Conservation (phyloP, 2,329 filamentous ascomycete species). For the Colletotrichum shisoi region DNA sequence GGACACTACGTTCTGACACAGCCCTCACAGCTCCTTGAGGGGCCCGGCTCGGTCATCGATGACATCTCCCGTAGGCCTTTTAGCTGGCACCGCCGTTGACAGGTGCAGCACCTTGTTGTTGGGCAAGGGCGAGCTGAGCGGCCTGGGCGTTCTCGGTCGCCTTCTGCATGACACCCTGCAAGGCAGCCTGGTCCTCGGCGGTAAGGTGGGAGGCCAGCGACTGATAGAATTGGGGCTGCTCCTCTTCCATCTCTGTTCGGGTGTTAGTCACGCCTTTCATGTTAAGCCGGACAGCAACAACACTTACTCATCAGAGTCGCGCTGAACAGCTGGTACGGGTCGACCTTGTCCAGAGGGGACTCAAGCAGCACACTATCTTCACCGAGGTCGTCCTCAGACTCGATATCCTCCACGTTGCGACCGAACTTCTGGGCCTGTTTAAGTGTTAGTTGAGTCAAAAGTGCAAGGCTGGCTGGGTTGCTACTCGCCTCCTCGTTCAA, state of each 20-base stretch:
- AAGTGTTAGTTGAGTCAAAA: conserved; percentile 40
- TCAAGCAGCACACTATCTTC: conserved; percentile 94
- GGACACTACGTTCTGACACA: conserved; percentile 13
- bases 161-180: conserved; percentile 79
- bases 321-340: conserved; percentile 92
- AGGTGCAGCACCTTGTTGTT: conserved; percentile 42
- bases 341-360: conserved; percentile 92
- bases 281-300: not conserved
- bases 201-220: conserved; percentile 80
- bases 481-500: conserved; percentile 81
- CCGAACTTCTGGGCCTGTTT: conserved; percentile 83
- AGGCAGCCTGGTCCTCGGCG: conserved; percentile 79
- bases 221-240: conserved; percentile 88
- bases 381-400: conserved; percentile 85
- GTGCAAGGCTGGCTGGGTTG: not conserved
- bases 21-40: conserved; percentile 25
- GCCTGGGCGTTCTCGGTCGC: conserved; percentile 55
- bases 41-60: conserved; percentile 40
- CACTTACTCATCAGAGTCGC: conserved; percentile 80
- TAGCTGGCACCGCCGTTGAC: conserved; percentile 41
- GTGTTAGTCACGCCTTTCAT: conserved; percentile 38
- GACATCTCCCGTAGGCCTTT: conserved; percentile 34
- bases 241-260: conserved; percentile 78
- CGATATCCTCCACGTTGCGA: conserved; percentile 67
- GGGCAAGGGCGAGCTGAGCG: conserved; percentile 43